These are phyloP conservation scores for Eucalyptus cloeziana DNA, from an alignment of 345 rosid species.

Conservation along the genomic window DNA sequence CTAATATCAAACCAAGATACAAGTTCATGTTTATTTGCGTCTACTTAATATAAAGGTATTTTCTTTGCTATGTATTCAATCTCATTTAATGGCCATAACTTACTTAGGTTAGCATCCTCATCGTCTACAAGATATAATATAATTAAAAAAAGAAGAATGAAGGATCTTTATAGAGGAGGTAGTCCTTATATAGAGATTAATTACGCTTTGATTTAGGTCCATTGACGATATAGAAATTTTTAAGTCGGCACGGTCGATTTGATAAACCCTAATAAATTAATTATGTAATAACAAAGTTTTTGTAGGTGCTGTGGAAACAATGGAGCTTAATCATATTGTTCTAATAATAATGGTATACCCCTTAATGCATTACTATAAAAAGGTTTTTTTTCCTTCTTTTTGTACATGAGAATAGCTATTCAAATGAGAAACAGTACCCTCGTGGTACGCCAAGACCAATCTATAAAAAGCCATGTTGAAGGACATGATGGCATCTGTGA, in stretches of 20 bases:
- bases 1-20: neutral
- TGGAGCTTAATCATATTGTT: neutral
- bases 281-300: neutral
- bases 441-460: neutral
- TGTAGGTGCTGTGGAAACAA: neutral
- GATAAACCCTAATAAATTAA: neutral
- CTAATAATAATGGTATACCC: neutral
- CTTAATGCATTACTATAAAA: neutral
- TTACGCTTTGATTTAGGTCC: neutral
- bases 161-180: neutral
- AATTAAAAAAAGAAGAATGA: no score
- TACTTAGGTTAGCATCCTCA: neutral
- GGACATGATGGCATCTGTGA: neutral
- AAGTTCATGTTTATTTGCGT: neutral
- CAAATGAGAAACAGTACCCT: neutral
- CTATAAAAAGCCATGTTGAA: neutral
- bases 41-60: neutral
- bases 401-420: neutral
- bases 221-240: neutral
- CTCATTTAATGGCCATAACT: neutral
- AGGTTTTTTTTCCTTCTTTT: neutral
- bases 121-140: neutral
- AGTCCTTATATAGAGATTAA: neutral
- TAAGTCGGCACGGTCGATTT: neutral
- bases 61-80: neutral